Evolutionary conservation across 352 stramenopile genomes (phyloP).

Genomic region (Phytophthora fragariaefolia): DNA sequence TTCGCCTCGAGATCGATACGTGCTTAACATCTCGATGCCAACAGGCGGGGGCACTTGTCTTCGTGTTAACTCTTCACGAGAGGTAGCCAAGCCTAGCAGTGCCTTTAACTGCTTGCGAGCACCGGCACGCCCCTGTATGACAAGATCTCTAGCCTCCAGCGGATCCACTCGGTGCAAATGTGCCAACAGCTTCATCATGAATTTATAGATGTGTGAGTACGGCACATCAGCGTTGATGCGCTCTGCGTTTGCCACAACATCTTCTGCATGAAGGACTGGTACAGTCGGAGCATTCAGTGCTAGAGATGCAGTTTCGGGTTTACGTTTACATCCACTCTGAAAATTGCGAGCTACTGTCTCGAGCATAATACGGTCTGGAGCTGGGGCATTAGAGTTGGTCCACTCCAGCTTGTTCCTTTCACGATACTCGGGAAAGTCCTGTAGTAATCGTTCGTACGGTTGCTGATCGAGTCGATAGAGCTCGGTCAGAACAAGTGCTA

Average conservation of each 20-base stretch:
- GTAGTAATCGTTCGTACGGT: slow-evolving; percentile 67
- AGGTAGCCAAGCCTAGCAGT: slow-evolving; percentile 21
- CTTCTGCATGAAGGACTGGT: background rate
- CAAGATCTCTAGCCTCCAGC: slow-evolving; percentile 63
- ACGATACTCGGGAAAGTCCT: slow-evolving; percentile 71
- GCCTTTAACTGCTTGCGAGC: slow-evolving; percentile 44
- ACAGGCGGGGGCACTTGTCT: slow-evolving; percentile 2
- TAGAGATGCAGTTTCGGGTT: background rate
- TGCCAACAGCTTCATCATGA: slow-evolving; percentile 62
- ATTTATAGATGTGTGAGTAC: slow-evolving; percentile 59
- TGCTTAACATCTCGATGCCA: slow-evolving; percentile 14
- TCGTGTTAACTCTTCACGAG: slow-evolving; percentile 12
- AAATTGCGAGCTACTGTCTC: slow-evolving; percentile 20
- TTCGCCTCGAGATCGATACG: slow-evolving; percentile 4
- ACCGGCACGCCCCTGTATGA: slow-evolving; percentile 37
- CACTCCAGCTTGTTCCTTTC: slow-evolving; percentile 53
- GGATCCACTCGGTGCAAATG: slow-evolving; percentile 49
- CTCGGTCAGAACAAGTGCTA: slow-evolving; percentile 54
- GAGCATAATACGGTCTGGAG: slow-evolving; percentile 25
- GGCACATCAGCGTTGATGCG: slow-evolving; percentile 57
- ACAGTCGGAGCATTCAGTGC: slow-evolving; percentile 14
- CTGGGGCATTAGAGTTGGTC: slow-evolving; percentile 39
- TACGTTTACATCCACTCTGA: slow-evolving; percentile 12
- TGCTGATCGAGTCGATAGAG: slow-evolving; percentile 70
- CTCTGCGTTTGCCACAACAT: slow-evolving; percentile 30